Percentiles rank a stretch among this genome's conserved stretches.
Conservation (phyloP, 2,329 filamentous ascomycete species). For the Annulohypoxylon truncatum region DNA sequence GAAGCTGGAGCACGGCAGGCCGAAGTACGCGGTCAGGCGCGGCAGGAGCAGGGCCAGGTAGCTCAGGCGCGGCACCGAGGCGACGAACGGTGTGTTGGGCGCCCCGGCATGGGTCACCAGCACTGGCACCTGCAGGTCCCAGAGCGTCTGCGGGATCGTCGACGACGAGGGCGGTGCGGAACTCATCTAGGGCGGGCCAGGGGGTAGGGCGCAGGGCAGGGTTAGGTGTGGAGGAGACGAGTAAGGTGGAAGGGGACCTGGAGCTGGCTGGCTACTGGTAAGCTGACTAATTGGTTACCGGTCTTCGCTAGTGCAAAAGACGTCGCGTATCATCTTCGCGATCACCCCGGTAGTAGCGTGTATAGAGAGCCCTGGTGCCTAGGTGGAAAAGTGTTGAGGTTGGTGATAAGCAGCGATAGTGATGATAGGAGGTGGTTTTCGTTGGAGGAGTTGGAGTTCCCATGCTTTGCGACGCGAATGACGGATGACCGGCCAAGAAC, state of each 20-base stretch:
- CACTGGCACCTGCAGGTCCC: conserved; percentile 66
- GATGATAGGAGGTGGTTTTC: not conserved
- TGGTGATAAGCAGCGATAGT: conserved; percentile 1
- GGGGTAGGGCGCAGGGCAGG: too few relatives aligned
- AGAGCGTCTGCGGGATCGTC: conserved; percentile 61
- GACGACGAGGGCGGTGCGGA: conserved; percentile 17
- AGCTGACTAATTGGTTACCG: conserved; percentile 15
- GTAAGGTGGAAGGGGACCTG: not conserved
- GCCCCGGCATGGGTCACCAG: conserved; percentile 64
- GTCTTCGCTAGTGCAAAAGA: conserved; percentile 6
- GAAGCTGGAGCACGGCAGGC: conserved; percentile 67
- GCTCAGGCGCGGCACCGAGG: conserved; percentile 67
- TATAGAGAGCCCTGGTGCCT: not conserved
- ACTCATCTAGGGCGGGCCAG: too few relatives aligned
- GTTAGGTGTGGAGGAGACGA: not conserved
- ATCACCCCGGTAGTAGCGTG: not conserved
- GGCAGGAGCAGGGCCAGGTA: conserved; percentile 69
- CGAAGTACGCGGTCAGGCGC: conserved; percentile 65
- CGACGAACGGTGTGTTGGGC: conserved; percentile 62
- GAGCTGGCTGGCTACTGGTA: not conserved
- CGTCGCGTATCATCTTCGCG: conserved; percentile 29
- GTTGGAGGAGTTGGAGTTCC: conserved; percentile 3
- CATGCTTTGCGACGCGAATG: not conserved
- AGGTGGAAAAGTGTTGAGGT: not conserved
- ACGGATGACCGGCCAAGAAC: conserved; percentile 9